Base-by-base conservation (phyloP, 495 filamentous ascomycete genomes). In the Beverwykella pulmonaria region DNA sequence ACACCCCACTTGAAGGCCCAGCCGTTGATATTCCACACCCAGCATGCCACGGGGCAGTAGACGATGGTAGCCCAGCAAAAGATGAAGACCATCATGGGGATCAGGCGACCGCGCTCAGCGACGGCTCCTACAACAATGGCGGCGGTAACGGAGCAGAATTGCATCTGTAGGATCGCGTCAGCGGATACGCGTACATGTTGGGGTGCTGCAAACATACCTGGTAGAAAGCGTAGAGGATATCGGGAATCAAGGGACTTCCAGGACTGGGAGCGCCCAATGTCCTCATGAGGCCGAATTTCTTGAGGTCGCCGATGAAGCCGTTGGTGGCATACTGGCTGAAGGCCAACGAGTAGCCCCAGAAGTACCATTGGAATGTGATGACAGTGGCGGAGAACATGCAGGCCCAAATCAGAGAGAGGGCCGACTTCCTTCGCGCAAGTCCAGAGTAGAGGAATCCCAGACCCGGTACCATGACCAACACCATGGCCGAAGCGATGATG, bases 31-130 rank as follows among this genome's bases (percentile, higher is more conserved):
- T 94, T 93, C 94, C 94, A 98, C 22, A 83, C 89, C 94, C 94
- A 98, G 82, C 89, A 97, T 60, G 92, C 91, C 61, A 98, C 78
- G 0, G 94, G 94, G 78, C 94, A 98, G 84, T 98, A 98, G 54
- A 98, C 94, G 59, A 97, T 82, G 0, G 95, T 98, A 1, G 91
- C 92, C 95, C 95, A 98, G 82, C 90, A 85, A 81, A 96, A 98
- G 63, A 85, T 82, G 80, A 98, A 98, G 55, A 98, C 89, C 88
- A 97, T 90, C 69, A 90, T 87, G n/a, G 95, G 94, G 44, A 98
- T 82, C 49, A 98, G 83, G 59, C 95, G 92, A 67, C 95, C 94
- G 61, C 95, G 90, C 75, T 98, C 95, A 32, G 94, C 93, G 47
- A 95, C 88, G 39, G 91, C 90, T 46, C 94, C 94, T 78, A 96